phyloP scores from a whole-genome alignment of 2,329 filamentous ascomycete genomes.

The Pseudodiploospora longispora region DNA sequence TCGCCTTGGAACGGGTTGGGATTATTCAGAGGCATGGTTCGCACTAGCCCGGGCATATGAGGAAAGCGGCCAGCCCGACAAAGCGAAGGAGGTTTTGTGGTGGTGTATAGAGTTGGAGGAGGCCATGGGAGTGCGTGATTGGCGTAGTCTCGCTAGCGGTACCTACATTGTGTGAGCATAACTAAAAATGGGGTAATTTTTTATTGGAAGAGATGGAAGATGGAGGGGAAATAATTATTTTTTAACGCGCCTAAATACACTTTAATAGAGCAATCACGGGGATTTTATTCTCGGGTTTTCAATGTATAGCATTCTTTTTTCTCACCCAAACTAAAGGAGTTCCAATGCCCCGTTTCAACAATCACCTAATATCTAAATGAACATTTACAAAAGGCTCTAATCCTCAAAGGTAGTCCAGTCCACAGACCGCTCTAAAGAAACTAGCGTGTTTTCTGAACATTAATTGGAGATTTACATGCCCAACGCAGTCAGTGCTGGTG shows the following conservation, averaged over 20 bases:
- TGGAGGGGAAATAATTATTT: background rate
- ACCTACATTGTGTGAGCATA: conserved; percentile 48
- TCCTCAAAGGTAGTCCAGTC: too few relatives aligned
- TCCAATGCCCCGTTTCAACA: too few relatives aligned
- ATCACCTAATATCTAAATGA: too few relatives aligned
- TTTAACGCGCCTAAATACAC: background rate
- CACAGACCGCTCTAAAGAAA: too few relatives aligned
- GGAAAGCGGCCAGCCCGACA: conserved; percentile 73
- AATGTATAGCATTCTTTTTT: too few relatives aligned
- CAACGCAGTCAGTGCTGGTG: too few relatives aligned
- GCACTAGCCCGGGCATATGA: conserved; percentile 81
- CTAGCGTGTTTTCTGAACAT: too few relatives aligned
- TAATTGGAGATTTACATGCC: too few relatives aligned
- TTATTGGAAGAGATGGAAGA: background rate
- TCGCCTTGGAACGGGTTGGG: conserved; percentile 81
- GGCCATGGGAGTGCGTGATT: conserved; percentile 67
- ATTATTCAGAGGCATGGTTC: conserved; percentile 89
- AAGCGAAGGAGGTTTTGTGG: conserved; percentile 89
- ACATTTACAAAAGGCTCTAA: too few relatives aligned
- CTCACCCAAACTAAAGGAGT: too few relatives aligned
- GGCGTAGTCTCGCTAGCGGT: conserved; percentile 61
- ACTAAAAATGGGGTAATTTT: background rate
- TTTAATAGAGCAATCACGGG: background rate
- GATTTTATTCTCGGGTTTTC: background rate
- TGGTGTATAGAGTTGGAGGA: conserved; percentile 97